Conservation (phyloP, 2,329 filamentous ascomycete species). For the Daldinia sp. region DNA sequence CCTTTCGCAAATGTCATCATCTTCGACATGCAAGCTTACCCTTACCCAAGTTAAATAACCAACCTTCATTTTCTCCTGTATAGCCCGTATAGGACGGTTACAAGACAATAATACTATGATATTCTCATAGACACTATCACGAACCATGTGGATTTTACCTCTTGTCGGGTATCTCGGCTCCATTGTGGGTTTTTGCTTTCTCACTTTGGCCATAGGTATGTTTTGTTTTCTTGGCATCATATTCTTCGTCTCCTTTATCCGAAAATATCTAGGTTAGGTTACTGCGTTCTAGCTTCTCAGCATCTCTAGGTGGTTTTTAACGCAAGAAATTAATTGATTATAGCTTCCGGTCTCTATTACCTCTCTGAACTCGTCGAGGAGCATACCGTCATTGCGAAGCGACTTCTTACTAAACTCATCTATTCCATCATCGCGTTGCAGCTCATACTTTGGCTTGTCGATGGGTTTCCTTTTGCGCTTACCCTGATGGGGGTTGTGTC, state of each 20-base stretch:
- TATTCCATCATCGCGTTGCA: conserved; percentile 82
- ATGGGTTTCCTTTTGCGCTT: conserved; percentile 82
- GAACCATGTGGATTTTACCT: conserved; percentile 92
- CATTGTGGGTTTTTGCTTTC: conserved; percentile 87
- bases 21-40: too few relatives aligned
- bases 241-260: background rate
- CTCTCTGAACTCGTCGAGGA: conserved; percentile 98
- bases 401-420: conserved; percentile 83
- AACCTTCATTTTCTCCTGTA: conserved; percentile 14
- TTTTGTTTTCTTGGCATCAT: conserved; percentile 19
- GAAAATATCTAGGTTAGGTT: background rate
- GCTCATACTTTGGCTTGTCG: conserved; percentile 76
- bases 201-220: conserved; percentile 90
- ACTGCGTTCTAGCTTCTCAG: background rate
- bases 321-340: conserved; percentile 18
- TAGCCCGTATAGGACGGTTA: too few relatives aligned
- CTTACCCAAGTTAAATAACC: conserved; percentile 16
- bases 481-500: conserved; percentile 79
- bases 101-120: conserved; percentile 24
- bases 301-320: conserved; percentile 29
- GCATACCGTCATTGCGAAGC: conserved; percentile 91
- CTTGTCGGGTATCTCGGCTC: conserved; percentile 89
- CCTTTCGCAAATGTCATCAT: conserved; percentile 13
- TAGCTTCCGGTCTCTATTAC: conserved; percentile 97
- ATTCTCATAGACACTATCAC: conserved; percentile 23